Evolutionary conservation across 179 eudicot genomes (phyloP).

Genomic region (Spinacia oleracea): DNA sequence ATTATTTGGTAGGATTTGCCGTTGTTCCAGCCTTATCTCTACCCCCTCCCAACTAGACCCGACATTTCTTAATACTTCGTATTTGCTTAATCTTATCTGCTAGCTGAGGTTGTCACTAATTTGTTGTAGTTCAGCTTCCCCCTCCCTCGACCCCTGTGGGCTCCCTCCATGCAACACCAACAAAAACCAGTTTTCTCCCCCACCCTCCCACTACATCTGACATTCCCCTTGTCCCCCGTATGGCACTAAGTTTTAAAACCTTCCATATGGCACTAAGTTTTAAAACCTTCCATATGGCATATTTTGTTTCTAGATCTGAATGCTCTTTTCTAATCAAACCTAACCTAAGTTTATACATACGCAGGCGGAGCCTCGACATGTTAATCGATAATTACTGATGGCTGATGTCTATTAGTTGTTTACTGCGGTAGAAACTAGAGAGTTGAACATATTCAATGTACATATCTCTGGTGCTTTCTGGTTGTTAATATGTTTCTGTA

Average conservation of each 20-base stretch:
- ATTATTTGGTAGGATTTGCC: background rate
- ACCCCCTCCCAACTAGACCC: background rate
- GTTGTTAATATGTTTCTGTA: background rate
- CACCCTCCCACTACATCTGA: background rate
- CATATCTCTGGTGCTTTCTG: background rate
- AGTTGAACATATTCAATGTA: slow-evolving; percentile 11
- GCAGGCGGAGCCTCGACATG: slow-evolving; percentile 26
- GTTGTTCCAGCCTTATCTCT: too few relatives aligned
- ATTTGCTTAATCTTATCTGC: background rate
- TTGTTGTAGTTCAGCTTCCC: too few relatives aligned
- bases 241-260: background rate
- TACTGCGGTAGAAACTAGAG: background rate
- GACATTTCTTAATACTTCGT: background rate
- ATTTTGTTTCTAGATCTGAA: background rate
- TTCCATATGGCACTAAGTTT: background rate
- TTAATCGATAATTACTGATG: slow-evolving; percentile 21
- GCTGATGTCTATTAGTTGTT: background rate
- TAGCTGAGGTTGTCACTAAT: too few relatives aligned
- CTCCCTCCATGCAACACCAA: too few relatives aligned
- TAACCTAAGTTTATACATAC: background rate
- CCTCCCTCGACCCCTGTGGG: too few relatives aligned
- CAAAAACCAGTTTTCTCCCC: background rate
- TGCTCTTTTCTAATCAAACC: background rate
- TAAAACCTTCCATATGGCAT: background rate
- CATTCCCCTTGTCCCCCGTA: background rate